phyloP scores from a whole-genome alignment of 805 yeast genomes.

The Candida coleopterorum region DNA sequence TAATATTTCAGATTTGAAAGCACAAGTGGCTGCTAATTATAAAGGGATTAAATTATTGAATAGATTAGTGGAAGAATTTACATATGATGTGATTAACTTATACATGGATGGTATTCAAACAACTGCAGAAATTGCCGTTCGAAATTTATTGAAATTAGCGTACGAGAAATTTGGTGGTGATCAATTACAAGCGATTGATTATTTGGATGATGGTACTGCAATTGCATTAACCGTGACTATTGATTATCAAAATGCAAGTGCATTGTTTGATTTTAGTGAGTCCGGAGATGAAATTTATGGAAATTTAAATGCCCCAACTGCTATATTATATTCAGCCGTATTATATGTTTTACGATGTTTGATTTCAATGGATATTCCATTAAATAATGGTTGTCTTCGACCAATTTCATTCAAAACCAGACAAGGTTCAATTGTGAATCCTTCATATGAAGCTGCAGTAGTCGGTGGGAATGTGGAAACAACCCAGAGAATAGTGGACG shows the following conservation, averaged over 20 bases:
- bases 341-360: slow-evolving; percentile 81
- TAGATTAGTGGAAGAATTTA: slow-evolving; percentile 58
- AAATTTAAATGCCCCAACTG: slow-evolving; percentile 88
- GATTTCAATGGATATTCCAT: slow-evolving; percentile 82
- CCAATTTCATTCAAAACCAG: slow-evolving; percentile 61
- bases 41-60: slow-evolving; percentile 71
- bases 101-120: slow-evolving; percentile 34
- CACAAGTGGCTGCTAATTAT: slow-evolving; percentile 75
- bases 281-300: slow-evolving; percentile 87
- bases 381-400: slow-evolving; percentile 86
- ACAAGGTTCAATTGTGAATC: slow-evolving; percentile 48
- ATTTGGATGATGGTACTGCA: slow-evolving; percentile 77
- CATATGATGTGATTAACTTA: slow-evolving; percentile 34
- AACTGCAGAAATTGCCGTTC: slow-evolving; percentile 31
- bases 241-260: slow-evolving; percentile 46
- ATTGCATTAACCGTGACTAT: slow-evolving; percentile 54
- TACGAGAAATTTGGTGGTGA: slow-evolving; percentile 35
- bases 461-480: slow-evolving; percentile 92
- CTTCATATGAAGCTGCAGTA: slow-evolving; percentile 83
- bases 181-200: slow-evolving; percentile 51
- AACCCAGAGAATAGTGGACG: slow-evolving; percentile 89
- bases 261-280: slow-evolving; percentile 79
- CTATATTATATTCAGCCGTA: slow-evolving; percentile 85
- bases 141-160: slow-evolving; percentile 28
- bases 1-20: slow-evolving; percentile 60